Evolutionary conservation across 2,329 filamentous ascomycete genomes (phyloP), one percentile per base, ranked within the genome.

Genomic region (Trichoderma citrinoviride): DNA sequence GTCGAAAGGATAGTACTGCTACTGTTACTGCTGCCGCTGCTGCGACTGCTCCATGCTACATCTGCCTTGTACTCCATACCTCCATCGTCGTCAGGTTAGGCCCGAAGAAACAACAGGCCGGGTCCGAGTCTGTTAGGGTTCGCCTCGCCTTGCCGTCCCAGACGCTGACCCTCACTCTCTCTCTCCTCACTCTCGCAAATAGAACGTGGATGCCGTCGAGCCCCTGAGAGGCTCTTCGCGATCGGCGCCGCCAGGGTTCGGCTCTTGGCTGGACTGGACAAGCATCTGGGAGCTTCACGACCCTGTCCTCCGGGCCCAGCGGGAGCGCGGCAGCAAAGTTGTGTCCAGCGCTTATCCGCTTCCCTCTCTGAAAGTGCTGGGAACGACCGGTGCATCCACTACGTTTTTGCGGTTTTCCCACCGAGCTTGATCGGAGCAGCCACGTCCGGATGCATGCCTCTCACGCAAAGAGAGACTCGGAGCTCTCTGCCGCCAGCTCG

Each of bases 361-460:
- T 56, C 72, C 70, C 33, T 70, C 82, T 12, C 82, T 82, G 33
- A 73, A 86, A 84, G 72, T 87, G 85, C 73, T 81, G 77, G 74
- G 77, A 86, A 86, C 67, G 81, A 85, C 60, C 77, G 77, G 64
- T 87, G 85, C 69, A 74, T 84, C 65, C 81, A 84, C 72, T 87
- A 85, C 72, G 81, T 87, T 43, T 37, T 37, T 87, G 87, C 68
- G 85, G 85, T 33, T 86, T 86, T 70, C 71, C 77, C 41, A 81
- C 78, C 64, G 76, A 76, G 43, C 76, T 82, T 60, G 83, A 85
- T 66, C 79, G 83, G 60, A 82, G 86, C 63, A 77, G 77, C 41
- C 85, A 87, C 71, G 71, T 77, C 46, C 79, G 76, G 67, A 77
- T 82, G 61, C 83, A 87, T 53, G 73, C 75, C 23, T 69, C 72